Evolutionary conservation across 305 asterid species (phyloP).

Genomic region (Fraxinus latifolia): DNA sequence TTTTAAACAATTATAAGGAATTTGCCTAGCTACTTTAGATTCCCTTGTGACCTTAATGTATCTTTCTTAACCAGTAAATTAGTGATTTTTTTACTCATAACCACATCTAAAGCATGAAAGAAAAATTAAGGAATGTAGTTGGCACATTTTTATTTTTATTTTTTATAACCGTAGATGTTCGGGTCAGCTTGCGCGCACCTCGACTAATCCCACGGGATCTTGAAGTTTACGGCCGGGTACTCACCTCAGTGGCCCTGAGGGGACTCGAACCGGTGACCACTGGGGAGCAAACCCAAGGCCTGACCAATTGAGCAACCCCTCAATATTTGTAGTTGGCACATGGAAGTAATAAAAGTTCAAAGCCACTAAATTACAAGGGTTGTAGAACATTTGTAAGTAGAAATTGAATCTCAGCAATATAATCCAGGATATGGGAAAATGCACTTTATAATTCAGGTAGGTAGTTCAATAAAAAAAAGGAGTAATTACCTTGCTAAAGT

Average conservation of each 20-base stretch:
- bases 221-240: no score
- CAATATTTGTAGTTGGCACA: background rate
- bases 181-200: no score
- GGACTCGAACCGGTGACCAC: no score
- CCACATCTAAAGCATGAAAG: conserved; percentile 2
- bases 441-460: background rate
- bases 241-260: no score
- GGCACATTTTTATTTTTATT: background rate
- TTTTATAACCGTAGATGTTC: no score
- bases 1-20: background rate
- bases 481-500: conserved; percentile 53
- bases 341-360: background rate
- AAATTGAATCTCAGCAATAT: background rate
- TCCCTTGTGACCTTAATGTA: background rate
- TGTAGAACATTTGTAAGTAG: background rate
- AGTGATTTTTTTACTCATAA: background rate
- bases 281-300: no score
- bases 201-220: no score
- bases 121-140: background rate
- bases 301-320: no score
- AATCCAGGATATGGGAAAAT: background rate
- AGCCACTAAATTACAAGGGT: background rate
- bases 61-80: background rate
- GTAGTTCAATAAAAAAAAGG: conserved; percentile 1
- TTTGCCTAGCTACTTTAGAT: conserved; percentile 1